A percentile compares a stretch with the other conserved stretches of the same genome.
Evolutionary conservation across 768 basidiomycete genomes (phyloP).

Genomic region (Calocera viscosa): DNA sequence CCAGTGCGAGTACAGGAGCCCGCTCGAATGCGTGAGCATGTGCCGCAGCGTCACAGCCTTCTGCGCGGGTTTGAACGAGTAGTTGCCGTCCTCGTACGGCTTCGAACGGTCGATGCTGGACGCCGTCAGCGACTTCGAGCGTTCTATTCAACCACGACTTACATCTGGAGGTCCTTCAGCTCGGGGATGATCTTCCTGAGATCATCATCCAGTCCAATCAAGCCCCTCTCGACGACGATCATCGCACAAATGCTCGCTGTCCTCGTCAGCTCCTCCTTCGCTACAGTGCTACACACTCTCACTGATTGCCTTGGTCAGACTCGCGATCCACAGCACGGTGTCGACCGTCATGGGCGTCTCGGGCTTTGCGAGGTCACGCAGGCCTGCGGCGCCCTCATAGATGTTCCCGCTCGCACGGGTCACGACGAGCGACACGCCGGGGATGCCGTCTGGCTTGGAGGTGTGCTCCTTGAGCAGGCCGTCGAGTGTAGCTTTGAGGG

Average conservation of each 20-base stretch:
- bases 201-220: slow-evolving; percentile 3
- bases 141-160: neutral
- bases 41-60: neutral
- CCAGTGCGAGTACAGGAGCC: neutral
- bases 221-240: neutral
- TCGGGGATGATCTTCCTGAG: neutral
- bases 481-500: neutral
- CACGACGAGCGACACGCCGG: neutral
- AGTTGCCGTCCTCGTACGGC: slow-evolving; percentile 5
- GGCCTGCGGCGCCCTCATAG: neutral
- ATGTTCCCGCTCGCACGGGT: neutral
- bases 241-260: neutral
- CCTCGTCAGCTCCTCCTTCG: neutral
- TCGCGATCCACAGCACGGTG: neutral
- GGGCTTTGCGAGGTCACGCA: neutral
- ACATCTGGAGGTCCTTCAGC: neutral
- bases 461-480: neutral
- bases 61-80: neutral
- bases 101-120: neutral
- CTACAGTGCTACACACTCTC: neutral
- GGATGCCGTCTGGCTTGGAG: neutral
- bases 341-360: neutral
- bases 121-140: neutral
- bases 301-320: neutral
- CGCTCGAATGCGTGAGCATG: slow-evolving; percentile 4